Conservation (phyloP, 1,139 yeast species). For the Dujonia santamariae region DNA sequence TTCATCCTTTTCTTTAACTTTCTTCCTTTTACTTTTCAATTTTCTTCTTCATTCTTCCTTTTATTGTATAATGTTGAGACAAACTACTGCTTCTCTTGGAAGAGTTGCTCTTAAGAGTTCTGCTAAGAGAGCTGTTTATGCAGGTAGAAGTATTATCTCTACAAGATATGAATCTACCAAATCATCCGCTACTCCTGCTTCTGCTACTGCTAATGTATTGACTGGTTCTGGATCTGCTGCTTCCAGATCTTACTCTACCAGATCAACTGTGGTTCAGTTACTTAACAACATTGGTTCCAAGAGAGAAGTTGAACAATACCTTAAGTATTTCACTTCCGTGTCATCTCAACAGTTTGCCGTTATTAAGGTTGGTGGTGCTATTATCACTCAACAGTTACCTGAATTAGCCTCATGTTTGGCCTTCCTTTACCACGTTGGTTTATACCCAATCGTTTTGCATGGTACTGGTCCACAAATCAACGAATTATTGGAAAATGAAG, state of each 20-base stretch:
- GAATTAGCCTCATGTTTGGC: slow-evolving; percentile 95
- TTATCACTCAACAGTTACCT: slow-evolving; percentile 88
- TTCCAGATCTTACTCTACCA: slow-evolving; percentile 48
- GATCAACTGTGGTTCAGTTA: slow-evolving; percentile 93
- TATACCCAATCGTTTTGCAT: slow-evolving; percentile 93
- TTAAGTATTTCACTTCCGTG: slow-evolving; percentile 93
- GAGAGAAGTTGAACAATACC: slow-evolving; percentile 95
- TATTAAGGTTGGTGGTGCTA: slow-evolving; percentile 98
- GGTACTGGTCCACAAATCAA: slow-evolving; percentile 99
- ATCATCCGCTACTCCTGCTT: neutral
- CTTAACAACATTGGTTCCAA: slow-evolving; percentile 95
- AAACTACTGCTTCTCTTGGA: slow-evolving; percentile 11
- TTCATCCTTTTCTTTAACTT: slow-evolving; percentile 2
- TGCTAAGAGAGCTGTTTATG: slow-evolving; percentile 8
- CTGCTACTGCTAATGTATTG: neutral
- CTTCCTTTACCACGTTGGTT: slow-evolving; percentile 93
- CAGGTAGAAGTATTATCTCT: slow-evolving; percentile 2
- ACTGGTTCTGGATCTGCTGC: no score
- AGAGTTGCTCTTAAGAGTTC: slow-evolving; percentile 9
- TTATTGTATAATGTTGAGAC: slow-evolving; percentile 15
- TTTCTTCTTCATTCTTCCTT: slow-evolving; percentile 1
- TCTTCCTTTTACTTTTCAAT: slow-evolving; percentile 4
- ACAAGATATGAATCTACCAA: slow-evolving; percentile 2
- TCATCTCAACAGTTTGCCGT: slow-evolving; percentile 97
- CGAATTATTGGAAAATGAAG: slow-evolving; percentile 87